Evolutionary conservation across 2,329 filamentous ascomycete genomes (phyloP), one percentile per base, ranked within the genome.

Genomic region (Xylariales sp.): DNA sequence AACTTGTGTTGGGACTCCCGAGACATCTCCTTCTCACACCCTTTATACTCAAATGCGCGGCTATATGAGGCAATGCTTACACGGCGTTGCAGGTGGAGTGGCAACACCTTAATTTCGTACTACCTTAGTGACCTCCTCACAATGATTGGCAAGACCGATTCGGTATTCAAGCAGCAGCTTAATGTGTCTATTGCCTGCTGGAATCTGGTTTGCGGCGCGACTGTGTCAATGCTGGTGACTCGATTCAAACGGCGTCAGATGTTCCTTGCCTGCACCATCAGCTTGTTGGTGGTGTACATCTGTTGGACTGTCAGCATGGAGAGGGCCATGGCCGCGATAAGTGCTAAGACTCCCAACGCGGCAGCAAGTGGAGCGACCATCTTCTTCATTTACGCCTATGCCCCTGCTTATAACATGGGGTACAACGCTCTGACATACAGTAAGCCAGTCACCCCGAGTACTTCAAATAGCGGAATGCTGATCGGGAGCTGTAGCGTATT

Each of bases 401-500:
- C 69, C 8, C 75, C 78, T 3, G 67, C 64, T 46, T 84, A 83
- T 56, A 82, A 82, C 50, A 68, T 83, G 37, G 79, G 78, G n/a
- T 80, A 82, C 57, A 84, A 83, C 53, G 76, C 80, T 11, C 63
- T 84, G 41, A 80, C 77, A 1, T 82, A 82, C 58, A 82, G 70
- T 73, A 56, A 60, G 69, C 54, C 21, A 18, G n/a, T 7, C 5
- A 7, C 18, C 5, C 22, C 16, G 21, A 3, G 14, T 3, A 31
- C 7, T 7, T 32, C 8, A 3, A 12, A 10, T 11, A 4, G 10
- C 8, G 22, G 22, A 18, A 32, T 18, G 12, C 21, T 24, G 27
- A 37, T 29, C 16, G 15, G 39, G 32, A 42, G 47, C 40, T 20
- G 12, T 40, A 68, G 63, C 74, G 11, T 80, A 75, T 56, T 64